These are phyloP conservation scores for Cladosporium sphaerospermum DNA, from an alignment of 2,329 filamentous ascomycete genomes.

Conservation along the genomic window DNA sequence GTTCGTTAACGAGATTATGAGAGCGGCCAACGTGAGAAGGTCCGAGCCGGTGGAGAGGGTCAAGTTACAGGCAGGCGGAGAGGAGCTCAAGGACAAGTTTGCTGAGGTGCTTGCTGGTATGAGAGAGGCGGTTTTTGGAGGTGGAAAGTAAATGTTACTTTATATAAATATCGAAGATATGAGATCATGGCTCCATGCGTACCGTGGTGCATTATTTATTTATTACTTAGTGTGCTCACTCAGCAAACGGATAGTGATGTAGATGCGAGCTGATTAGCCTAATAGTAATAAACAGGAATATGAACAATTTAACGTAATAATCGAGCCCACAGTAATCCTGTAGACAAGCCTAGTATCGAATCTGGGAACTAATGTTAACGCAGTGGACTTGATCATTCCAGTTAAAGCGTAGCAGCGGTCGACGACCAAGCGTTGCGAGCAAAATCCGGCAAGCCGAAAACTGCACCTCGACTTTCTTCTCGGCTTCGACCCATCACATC, in stretches of 20 bases:
- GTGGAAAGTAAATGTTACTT: background rate
- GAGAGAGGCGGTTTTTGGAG: constrained; percentile 50
- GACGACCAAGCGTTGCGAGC: background rate
- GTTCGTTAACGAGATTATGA: constrained; percentile 83
- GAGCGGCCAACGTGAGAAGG: constrained; percentile 46
- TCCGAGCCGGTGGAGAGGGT: constrained; percentile 39
- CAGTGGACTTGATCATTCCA: background rate
- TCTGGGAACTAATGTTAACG: background rate
- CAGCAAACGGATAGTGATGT: no score
- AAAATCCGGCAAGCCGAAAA: background rate
- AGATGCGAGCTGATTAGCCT: no score
- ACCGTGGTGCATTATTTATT: background rate
- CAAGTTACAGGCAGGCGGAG: constrained; percentile 14
- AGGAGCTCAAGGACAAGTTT: constrained; percentile 36
- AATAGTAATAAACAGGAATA: no score
- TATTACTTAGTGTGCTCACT: no score
- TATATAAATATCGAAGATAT: no score
- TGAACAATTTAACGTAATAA: no score
- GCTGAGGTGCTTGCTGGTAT: constrained; percentile 54
- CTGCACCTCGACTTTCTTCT: background rate
- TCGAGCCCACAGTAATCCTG: no score
- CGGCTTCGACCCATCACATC: background rate
- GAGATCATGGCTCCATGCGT: background rate
- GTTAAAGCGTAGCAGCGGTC: no score
- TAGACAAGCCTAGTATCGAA: no score